Base-by-base conservation (phyloP, 1,284 basidiomycete species). In the Tilletia caries region DNA sequence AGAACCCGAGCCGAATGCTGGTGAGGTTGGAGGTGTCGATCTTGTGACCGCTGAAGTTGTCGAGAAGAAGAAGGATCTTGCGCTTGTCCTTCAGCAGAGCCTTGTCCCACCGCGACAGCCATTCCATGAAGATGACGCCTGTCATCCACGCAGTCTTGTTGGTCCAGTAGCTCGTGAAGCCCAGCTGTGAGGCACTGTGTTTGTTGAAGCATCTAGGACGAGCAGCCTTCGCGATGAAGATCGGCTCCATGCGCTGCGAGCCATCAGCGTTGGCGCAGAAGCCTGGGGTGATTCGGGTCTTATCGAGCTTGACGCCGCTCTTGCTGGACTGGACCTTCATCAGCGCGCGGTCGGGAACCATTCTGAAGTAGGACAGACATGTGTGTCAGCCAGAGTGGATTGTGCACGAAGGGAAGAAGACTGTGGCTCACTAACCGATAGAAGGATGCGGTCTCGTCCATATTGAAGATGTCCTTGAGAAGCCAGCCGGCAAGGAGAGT, bases 21-120 rank as follows among this genome's bases (percentile, higher is more conserved):
- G 66, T 66, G 33, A 71, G 52, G 34, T 46, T 41, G 1, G 32
- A 34, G 54, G 50, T 27, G 29, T 60, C 66, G 48, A 70, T 60
- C 2, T 20, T 48, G 44, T 71, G 70, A 54, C 70, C 67, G 33
- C 44, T 64, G 67, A 71, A 68, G 52, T 68, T 71, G 33, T 71
- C 67, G 23, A 71, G 34, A n/a, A 71, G 65, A 1, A 70, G 54
- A 8, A 67, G 25, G 4, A 70, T 37, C 33, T 29, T 64, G n/a
- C 64, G 43, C 25, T 58, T 23, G 46, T 58, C 62, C 44, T 13
- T 33, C 44, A 12, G 64, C 29, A 70, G 52, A 5, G 10, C 15
- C 20, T 3, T 8, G 29, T 58, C 54, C 54, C 54, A 58, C 27
- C 27, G 12, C 23, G 3, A 10, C 20, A 58, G 10, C 54, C 54